These are phyloP conservation scores for Saturnispora ahearnii DNA, from an alignment of 805 yeast genomes.

Conservation along the genomic window DNA sequence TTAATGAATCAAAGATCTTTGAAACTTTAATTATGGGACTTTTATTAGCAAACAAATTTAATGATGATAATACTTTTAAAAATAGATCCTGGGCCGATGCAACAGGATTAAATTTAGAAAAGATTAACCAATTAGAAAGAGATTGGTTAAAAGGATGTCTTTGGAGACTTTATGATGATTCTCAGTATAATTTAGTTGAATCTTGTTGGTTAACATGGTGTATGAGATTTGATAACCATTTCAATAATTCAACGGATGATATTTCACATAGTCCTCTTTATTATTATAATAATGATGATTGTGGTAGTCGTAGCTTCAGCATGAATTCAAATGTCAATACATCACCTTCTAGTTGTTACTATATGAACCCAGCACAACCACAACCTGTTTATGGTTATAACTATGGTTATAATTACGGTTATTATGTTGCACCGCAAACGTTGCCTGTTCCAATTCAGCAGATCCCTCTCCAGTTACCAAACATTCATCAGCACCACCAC, in stretches of 20 bases:
- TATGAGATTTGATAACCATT: conserved; percentile 16
- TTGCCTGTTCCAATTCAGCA: not conserved
- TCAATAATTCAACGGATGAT: not conserved
- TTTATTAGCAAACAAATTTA: conserved; percentile 83
- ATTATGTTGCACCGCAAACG: not conserved
- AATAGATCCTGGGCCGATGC: conserved; percentile 95
- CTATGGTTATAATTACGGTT: not conserved
- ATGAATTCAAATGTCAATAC: not conserved
- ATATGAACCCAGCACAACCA: not conserved
- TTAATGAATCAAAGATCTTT: conserved; percentile 34
- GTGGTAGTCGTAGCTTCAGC: not conserved
- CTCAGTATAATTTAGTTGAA: conserved; percentile 26
- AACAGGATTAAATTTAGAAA: conserved; percentile 60
- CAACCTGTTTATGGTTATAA: not conserved
- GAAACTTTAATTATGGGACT: conserved; percentile 56
- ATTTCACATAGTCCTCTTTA: not conserved
- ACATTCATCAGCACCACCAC: not conserved
- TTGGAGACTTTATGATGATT: conserved; percentile 27
- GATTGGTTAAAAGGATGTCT: conserved; percentile 32
- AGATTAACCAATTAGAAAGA: conserved; percentile 60
- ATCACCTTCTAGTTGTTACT: not conserved
- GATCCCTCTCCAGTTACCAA: not conserved
- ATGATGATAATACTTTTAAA: conserved; percentile 94
- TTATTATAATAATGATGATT: not conserved
- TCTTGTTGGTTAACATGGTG: conserved; percentile 32